Base-by-base conservation (phyloP, 176 grass and related monocot species). In the Hsuehochloa calcarea region DNA sequence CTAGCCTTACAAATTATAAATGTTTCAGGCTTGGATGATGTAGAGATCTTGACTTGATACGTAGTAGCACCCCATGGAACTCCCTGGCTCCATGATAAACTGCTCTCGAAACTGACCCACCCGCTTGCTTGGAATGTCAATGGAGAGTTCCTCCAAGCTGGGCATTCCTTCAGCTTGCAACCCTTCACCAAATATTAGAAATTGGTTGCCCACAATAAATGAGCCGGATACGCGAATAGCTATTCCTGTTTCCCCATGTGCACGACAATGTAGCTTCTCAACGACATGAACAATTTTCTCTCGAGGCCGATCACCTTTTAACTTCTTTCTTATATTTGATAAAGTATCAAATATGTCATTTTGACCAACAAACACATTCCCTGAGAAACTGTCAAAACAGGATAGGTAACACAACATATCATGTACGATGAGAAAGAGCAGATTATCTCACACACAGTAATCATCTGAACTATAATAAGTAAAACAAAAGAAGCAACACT, bases 241-340 rank as follows among this genome's bases (percentile, higher is more conserved):
- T 41, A 98, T 29, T 60, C 91, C 96, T 43, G 80, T 65, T 78
- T 89, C 85, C 72, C 78, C 89, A 8, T 90, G 73, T 2, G 86
- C 45, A 22, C 90, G 91, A 39, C 93, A 98, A 56, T 92, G 89
- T 61, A 95, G 91, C 81, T 95, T 98, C 85, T 98, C 91, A 8
- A 95, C 84, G n/a, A 98, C 88, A 92, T 98, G 96, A 40, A 95
- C 91, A 45, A 98, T 91, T 90, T 94, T 98, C 82, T 95, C 96
- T 39, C 70, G 70, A 50, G 93, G 89, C 14, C 84, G 80, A 19
- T 93, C 84, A 43, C 96, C 96, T 54, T 85, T 91, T 82, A 98
- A 68, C 87, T 95, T 95, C 65, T 85, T 92, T 52, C 96, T 87
- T 90, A 95, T 88, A 74, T 90, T 90, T 77, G 93, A 92, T 68